These are phyloP conservation scores for Cyberlindnera maclurae DNA, from an alignment of 805 yeast genomes.

Conservation along the genomic window DNA sequence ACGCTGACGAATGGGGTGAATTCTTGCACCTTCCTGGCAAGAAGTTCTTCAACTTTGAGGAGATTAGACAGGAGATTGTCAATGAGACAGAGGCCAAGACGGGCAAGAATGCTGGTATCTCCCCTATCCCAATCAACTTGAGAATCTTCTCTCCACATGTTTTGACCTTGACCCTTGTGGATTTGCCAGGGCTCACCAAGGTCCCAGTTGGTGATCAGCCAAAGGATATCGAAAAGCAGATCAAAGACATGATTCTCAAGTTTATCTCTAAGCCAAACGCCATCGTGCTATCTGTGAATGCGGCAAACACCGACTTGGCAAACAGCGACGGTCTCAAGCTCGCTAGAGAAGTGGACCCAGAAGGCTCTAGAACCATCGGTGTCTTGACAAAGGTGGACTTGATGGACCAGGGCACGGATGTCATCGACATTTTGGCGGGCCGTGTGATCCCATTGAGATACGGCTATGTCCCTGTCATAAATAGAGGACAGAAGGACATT, in stretches of 20 bases:
- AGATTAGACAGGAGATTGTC: slow-evolving; percentile 85
- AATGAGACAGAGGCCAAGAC: slow-evolving; percentile 84
- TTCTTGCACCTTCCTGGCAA: slow-evolving; percentile 88
- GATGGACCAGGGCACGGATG: slow-evolving; percentile 98
- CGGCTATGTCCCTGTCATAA: slow-evolving; percentile 95
- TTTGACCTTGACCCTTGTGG: slow-evolving; percentile 87
- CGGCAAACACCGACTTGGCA: slow-evolving; percentile 95
- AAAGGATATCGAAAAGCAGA: slow-evolving; percentile 90
- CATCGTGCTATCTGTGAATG: slow-evolving; percentile 87
- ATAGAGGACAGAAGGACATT: slow-evolving; percentile 96
- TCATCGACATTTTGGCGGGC: slow-evolving; percentile 90
- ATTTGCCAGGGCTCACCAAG: slow-evolving; percentile 94
- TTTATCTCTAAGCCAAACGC: slow-evolving; percentile 95
- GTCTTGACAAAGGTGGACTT: slow-evolving; percentile 93
- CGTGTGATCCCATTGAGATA: slow-evolving; percentile 91
- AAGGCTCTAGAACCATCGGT: slow-evolving; percentile 92
- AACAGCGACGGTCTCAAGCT: slow-evolving; percentile 93
- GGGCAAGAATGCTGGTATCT: slow-evolving; percentile 81
- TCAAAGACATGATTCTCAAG: slow-evolving; percentile 86
- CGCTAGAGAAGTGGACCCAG: slow-evolving; percentile 97
- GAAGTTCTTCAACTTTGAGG: slow-evolving; percentile 80
- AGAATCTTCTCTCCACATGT: slow-evolving; percentile 93
- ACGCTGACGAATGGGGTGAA: slow-evolving; percentile 93
- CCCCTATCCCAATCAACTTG: slow-evolving; percentile 86
- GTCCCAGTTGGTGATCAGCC: slow-evolving; percentile 99